Base-by-base conservation (phyloP, 306 rosid species). In the Alnus glutinosa region DNA sequence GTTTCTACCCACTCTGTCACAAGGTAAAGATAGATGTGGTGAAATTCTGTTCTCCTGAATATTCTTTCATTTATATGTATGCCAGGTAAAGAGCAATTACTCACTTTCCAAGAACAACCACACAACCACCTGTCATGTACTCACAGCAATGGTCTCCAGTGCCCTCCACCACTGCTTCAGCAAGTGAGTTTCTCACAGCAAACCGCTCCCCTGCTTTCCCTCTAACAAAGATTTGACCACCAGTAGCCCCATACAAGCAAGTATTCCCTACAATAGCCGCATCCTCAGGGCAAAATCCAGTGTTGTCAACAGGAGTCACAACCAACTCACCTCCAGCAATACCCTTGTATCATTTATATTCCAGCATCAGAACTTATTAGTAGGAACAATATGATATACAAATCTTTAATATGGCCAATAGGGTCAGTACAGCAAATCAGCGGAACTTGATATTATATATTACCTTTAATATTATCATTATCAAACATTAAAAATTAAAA, bases 101-200 rank as follows among this genome's bases (percentile, higher is more conserved):
- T 90, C 89, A 95, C 98, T 92, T 95, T 88, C 98, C 98, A 72
- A 95, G 90, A 83, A 95, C 55, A 76, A 95, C 91, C 66, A 92
- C 95, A 81, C 98, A 92, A 77, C 98, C 98, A 23, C 98, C 98
- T 28, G 98, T 95, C 98, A 95, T 95, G 90, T 95, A 95, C 91
- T 95, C 98, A 59, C 92, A 90, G 72, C 96, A 91, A 82, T 95
- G 98, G 80, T 95, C 98, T 42, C 98, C 98, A 9, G 98, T 85
- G 83, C 98, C 98, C 84, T 95, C 98, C 83, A 95, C 98, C 73
- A 95, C 97, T 70, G 98, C 96, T 86, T 95, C 75, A 48, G 98
- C 98, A 77, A 95, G 98, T 63, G 98, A 95, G 92, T 95, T 95
- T 92, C 98, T 86, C 73, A 92, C 98, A 44, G 98, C 98, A 86